Evolutionary conservation across 192 early-diverging fungal genomes (phyloP), one percentile per base, ranked within the genome.

Genomic region (Dissophora globulifera): DNA sequence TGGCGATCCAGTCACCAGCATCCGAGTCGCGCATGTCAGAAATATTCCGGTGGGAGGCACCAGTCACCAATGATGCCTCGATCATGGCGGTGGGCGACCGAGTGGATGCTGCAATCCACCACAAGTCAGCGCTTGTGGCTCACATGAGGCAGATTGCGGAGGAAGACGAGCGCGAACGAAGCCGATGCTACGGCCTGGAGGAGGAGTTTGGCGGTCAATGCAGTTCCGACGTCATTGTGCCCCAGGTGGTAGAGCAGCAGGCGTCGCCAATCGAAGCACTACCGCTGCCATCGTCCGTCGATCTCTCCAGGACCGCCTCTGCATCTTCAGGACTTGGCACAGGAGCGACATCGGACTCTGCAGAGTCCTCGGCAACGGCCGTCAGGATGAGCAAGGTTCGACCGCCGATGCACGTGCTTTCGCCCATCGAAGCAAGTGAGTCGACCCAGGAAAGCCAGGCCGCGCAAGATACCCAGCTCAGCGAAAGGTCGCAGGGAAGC

Each of bases 11-110:
- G 15, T 86, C 85, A 0, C 85, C 85, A 11, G 76, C 79, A 11
- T 83, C 85, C 3, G 79, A 86, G 43, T 83, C 84, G 15, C 82
- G 82, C 13, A 82, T 86, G 32, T 81, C 81, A 16, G 61, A 80
- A 19, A 63, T 86, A 0, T 59, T 86, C 33, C 81, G 81, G 19
- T 86, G 85, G 85, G 67, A 79, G 48, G 70, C 81, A 1, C 81
- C 83, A 11, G n/a, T 53, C 16, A 61, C 57, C 22, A 68, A 38
- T 17, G 76, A 68, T 32, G 22, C 49, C 13, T 64, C 67, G 10
- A 59, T 79, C 20, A 60, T 69, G 32, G 31, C 42, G 5, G 61
- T 63, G 29, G 50, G 53, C n/a, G 65, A 69, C n/a, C 41, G 67
- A 32, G 76, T 79, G 4, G 61, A 79, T 22, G 55, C 48, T 9